Evolutionary conservation across 2,329 filamentous ascomycete genomes (phyloP), one percentile per base, ranked within the genome.

Genomic region (Aspergillus sp.): DNA sequence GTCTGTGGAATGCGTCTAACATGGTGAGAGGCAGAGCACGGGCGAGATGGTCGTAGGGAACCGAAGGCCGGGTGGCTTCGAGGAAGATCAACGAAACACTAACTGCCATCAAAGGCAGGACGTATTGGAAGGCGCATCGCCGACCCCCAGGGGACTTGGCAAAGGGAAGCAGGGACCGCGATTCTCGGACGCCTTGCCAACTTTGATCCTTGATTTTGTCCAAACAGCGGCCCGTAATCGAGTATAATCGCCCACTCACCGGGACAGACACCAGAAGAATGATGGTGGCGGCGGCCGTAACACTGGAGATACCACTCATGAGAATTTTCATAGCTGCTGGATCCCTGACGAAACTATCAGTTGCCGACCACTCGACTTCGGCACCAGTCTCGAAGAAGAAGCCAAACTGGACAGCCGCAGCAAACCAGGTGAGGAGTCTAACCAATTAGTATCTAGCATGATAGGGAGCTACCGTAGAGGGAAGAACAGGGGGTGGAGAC

Each of bases 381-480:
- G 62, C 63, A 5, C 67, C 66, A 2, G 67, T 70, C 47, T 69
- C 64, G 43, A 67, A 51, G 48, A 65, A 69, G 53, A 70, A 69
- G 32, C 62, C 62, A 43, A 69, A 63, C 48, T 67, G 64, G 9
- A 62, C 54, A 29, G 66, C 61, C 7, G 65, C 59, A 2, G 64
- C 59, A 26, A 54, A 60, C 44, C 60, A 59, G 6, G 63, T 62
- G 28, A 64, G 41, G 10, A 64, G 35, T 6, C 63, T 66, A 43
- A 7, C 5, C 44, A 7, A 39, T 45, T 32, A 30, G 41, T 48
- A 44, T 51, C 44, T 28, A 26, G 3, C 28, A 41, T 28, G 19
- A 36, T 42, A 43, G 35, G 36, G 27, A 7, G n/a, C 19, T 2
- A 19, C 19, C 19, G 19, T 19, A 19, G 19, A 19, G 19, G 19